These are phyloP conservation scores for Cenchrus americanus DNA, from an alignment of 176 grass and related monocot species.

Conservation along the genomic window DNA sequence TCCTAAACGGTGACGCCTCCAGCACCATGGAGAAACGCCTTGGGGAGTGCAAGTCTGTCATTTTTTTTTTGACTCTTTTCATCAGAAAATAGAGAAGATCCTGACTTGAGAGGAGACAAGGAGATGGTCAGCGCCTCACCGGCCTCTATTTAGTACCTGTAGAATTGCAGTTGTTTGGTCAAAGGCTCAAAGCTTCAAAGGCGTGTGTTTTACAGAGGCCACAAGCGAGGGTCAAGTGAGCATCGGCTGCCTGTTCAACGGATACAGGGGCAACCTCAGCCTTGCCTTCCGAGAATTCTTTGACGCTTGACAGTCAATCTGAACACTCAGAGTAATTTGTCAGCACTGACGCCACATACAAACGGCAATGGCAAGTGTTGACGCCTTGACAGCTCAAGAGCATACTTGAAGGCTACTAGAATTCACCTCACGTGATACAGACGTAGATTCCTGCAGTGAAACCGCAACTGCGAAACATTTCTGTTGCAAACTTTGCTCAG, in stretches of 20 bases:
- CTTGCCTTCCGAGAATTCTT: neutral
- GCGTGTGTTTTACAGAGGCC: neutral
- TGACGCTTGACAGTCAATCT: neutral
- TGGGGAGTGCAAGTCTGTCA: too few relatives aligned
- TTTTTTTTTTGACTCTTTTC: too few relatives aligned
- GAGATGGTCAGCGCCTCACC: neutral
- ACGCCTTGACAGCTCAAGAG: neutral
- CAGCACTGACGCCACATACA: neutral
- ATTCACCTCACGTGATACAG: neutral
- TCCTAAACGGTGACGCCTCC: too few relatives aligned
- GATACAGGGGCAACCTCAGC: neutral
- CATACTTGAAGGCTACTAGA: neutral
- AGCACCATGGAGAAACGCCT: too few relatives aligned
- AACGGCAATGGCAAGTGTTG: neutral
- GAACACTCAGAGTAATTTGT: neutral
- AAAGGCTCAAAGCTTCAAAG: neutral
- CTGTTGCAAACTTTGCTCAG: neutral
- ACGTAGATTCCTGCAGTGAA: neutral
- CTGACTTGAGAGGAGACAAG: neutral
- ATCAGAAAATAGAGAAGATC: neutral
- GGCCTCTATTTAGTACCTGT: neutral
- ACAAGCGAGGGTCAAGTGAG: neutral
- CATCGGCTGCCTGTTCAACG: neutral
- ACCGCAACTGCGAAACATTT: neutral
- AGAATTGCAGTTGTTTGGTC: neutral